phyloP scores from a whole-genome alignment of 768 basidiomycete genomes.

The Lanmaoa rubissima region DNA sequence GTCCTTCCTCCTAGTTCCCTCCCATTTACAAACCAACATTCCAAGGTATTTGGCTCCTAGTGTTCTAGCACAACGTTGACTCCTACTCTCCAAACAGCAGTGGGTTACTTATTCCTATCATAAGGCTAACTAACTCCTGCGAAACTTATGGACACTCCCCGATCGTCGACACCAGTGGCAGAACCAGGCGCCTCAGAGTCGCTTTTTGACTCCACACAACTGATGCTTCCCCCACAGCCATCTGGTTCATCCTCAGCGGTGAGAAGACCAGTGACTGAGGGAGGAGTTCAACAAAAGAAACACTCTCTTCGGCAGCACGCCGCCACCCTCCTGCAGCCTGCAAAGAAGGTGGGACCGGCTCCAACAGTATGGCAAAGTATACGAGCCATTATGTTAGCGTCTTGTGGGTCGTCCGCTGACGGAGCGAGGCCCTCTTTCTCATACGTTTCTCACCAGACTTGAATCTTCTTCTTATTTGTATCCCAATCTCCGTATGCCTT shows the following conservation, averaged over 20 bases:
- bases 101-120: constrained; percentile 4
- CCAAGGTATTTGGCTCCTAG: background rate
- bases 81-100: background rate
- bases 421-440: background rate
- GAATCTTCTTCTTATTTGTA: constrained; percentile 68
- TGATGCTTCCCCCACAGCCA: constrained; percentile 4
- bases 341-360: constrained; percentile 36
- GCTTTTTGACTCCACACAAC: constrained; percentile 1
- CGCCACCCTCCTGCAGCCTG: constrained; percentile 37
- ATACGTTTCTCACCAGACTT: constrained; percentile 44
- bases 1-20: background rate
- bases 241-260: constrained; percentile 14
- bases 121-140: background rate
- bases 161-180: constrained; percentile 13
- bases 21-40: background rate
- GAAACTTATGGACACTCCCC: constrained; percentile 17
- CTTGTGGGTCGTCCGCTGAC: constrained; percentile 44
- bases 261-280: constrained; percentile 5
- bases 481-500: constrained; percentile 60
- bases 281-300: constrained; percentile 3
- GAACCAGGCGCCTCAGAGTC: constrained; percentile 7
- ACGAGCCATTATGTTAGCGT: constrained; percentile 50
- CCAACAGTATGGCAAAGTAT: constrained; percentile 50
- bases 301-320: constrained; percentile 16
- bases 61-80: background rate